Evolutionary conservation across 2,329 filamentous ascomycete genomes (phyloP).

Genomic region (Didymellaceae sp.): DNA sequence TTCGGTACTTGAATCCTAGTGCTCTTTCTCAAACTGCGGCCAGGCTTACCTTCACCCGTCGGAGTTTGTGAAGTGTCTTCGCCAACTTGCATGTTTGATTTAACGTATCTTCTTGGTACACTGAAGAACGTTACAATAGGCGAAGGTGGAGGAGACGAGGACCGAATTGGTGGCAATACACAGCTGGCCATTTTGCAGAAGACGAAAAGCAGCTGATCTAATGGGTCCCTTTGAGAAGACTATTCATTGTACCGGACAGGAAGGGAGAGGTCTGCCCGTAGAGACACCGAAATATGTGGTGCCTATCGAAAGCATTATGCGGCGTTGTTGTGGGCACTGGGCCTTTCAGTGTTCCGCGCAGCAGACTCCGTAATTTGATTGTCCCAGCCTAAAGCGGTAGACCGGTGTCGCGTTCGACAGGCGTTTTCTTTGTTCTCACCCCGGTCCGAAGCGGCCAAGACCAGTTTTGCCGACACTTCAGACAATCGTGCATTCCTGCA

Average conservation of each 20-base stretch:
- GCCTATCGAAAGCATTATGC: slow-evolving; percentile 41
- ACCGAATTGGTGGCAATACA: slow-evolving; percentile 41
- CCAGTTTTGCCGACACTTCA: slow-evolving; percentile 33
- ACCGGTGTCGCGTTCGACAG: slow-evolving; percentile 32
- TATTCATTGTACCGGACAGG: slow-evolving; percentile 45
- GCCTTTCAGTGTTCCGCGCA: slow-evolving; percentile 17
- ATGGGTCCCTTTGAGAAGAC: slow-evolving; percentile 36
- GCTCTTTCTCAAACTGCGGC: slow-evolving; percentile 37
- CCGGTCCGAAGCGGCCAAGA: slow-evolving; percentile 43
- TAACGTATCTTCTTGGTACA: slow-evolving; percentile 45
- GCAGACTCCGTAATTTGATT: slow-evolving; percentile 43
- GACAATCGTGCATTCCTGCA: slow-evolving; percentile 44
- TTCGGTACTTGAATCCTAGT: slow-evolving; percentile 37
- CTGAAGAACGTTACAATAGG: slow-evolving; percentile 44
- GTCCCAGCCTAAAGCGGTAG: slow-evolving; percentile 44
- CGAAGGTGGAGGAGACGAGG: slow-evolving; percentile 24
- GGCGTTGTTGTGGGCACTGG: slow-evolving; percentile 18
- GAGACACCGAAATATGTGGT: slow-evolving; percentile 15
- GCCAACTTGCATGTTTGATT: slow-evolving; percentile 40
- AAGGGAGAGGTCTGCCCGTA: slow-evolving; percentile 27
- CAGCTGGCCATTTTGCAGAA: slow-evolving; percentile 43
- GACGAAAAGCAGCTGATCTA: slow-evolving; percentile 36
- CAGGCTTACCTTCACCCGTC: slow-evolving; percentile 32
- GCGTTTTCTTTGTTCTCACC: slow-evolving; percentile 46
- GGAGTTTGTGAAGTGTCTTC: slow-evolving; percentile 21